Base-by-base conservation (phyloP, 805 yeast species). In the Zygoascus flipseniorum region DNA sequence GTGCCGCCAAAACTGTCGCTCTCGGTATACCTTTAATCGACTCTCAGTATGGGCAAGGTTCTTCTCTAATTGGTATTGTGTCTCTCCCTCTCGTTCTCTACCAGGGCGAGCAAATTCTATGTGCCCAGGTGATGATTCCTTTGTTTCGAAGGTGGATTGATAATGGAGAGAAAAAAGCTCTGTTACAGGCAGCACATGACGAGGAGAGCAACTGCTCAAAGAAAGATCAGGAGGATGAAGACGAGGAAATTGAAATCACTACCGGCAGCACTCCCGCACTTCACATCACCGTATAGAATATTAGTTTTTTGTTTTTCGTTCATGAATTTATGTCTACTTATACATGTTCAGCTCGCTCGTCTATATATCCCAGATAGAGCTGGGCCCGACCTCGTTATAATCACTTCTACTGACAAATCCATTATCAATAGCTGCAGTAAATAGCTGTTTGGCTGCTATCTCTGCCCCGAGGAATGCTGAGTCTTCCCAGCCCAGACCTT, bases 1-100 rank as follows among this genome's bases (percentile, higher is more conserved):
- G 95, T 10, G 92, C 95, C 5, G 96, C 97, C 1, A 89, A 89
- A 67, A 89, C 96, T 0, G 96, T 95, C 0, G 96, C 96, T 0
- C 72, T 89, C 50, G 97, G 96, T 39, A 95, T 89, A 3, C 85
- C 95, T 1, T 72, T 89, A 50, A 75, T 85, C n/a, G 75, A 89
- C 1, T 80, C 92, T 0, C 92, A 86, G 65, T 89, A 87, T 65
- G 95, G 95, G 14, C 68, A 78, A 5, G 62, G 75, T 46, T 80
- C 78, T 60, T 72, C 76, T 9, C 35, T 59, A 9, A 59, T 56
- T 2, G 96, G 96, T 16, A 77, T 78, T 51, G 69, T 89, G 43
- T 71, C 89, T 43, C 89, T 87, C 16, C 92, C 96, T 0, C 74
- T 89, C 63, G 96, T 89, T 8, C 72, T 89, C 52, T 89, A 86